A percentile compares a stretch with the other conserved stretches of the same genome.
These are phyloP conservation scores for Coniella vitis DNA, from an alignment of 2,329 filamentous ascomycete genomes.

Conservation along the genomic window DNA sequence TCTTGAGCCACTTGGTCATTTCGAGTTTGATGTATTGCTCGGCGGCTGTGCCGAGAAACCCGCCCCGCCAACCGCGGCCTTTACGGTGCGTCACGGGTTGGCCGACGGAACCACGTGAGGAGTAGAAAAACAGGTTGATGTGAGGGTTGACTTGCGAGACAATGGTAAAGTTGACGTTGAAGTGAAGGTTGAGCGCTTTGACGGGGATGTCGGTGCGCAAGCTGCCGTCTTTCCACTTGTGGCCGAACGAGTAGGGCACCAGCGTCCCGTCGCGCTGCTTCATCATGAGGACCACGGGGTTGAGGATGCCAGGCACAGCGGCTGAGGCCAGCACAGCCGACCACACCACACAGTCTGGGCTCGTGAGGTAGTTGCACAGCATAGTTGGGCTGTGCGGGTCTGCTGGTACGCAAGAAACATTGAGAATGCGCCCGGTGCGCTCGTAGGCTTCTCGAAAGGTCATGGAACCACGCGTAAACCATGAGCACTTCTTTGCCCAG, in stretches of 20 bases:
- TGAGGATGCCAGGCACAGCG: constrained; percentile 90
- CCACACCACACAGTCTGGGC: constrained; percentile 97
- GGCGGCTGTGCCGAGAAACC: constrained; percentile 83
- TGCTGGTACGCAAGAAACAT: constrained; percentile 91
- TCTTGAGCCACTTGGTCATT: constrained; percentile 94
- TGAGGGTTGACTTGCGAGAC: constrained; percentile 88
- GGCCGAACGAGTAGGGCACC: constrained; percentile 88
- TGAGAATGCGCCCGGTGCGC: constrained; percentile 86
- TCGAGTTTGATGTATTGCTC: constrained; percentile 97
- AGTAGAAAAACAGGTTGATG: constrained; percentile 98
- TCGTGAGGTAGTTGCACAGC: constrained; percentile 89
- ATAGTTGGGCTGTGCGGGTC: constrained; percentile 92
- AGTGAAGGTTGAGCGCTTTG: constrained; percentile 88
- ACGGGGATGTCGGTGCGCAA: constrained; percentile 92
- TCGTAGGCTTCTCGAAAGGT: constrained; percentile 95
- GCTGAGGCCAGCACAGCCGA: constrained; percentile 91
- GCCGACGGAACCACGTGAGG: constrained; percentile 82
- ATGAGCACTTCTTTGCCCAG: constrained; percentile 78
- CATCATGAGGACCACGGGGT: constrained; percentile 89
- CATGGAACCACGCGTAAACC: constrained; percentile 87
- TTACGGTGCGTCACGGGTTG: constrained; percentile 89
- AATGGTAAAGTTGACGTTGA: constrained; percentile 97
- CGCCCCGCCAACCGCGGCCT: constrained; percentile 91
- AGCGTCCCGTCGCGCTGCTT: constrained; percentile 72
- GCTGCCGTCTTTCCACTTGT: constrained; percentile 98